These are phyloP conservation scores for Starmerella bacillaris DNA, from an alignment of 805 yeast genomes.

Conservation along the genomic window DNA sequence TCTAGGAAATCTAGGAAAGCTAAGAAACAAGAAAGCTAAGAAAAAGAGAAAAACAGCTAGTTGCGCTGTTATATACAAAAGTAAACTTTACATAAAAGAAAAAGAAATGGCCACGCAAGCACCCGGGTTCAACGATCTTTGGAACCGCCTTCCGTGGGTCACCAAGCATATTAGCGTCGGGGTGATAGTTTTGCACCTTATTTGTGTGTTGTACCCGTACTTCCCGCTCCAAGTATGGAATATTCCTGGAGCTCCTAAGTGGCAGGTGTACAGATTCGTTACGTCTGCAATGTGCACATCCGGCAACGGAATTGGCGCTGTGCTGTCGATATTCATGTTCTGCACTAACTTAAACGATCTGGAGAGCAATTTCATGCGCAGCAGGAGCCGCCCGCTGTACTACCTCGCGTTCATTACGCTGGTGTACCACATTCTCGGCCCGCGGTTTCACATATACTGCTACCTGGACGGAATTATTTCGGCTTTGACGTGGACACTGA, in stretches of 20 bases:
- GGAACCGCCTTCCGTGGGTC: slow-evolving; percentile 13
- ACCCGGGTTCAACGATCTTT: slow-evolving; percentile 8
- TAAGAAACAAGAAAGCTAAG: no score
- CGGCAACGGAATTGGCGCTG: slow-evolving; percentile 3
- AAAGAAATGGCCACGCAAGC: no score
- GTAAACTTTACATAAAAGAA: no score
- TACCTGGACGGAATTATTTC: slow-evolving; percentile 19
- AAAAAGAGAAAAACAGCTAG: no score
- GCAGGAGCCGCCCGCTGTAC: slow-evolving; percentile 7
- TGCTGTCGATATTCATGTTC: slow-evolving; percentile 7
- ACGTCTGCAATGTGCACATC: slow-evolving; percentile 9
- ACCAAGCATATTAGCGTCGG: slow-evolving; percentile 7
- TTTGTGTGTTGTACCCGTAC: slow-evolving; percentile 4
- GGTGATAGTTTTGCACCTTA: slow-evolving; percentile 2
- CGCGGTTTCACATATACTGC: slow-evolving; percentile 10
- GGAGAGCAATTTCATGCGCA: slow-evolving; percentile 7
- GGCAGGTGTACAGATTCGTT: slow-evolving; percentile 12
- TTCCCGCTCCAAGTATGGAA: slow-evolving; percentile 9
- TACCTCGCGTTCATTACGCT: slow-evolving; percentile 14
- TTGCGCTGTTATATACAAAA: no score
- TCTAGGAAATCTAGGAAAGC: no score
- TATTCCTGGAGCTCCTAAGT: slow-evolving; percentile 4
- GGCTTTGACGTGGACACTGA: slow-evolving; percentile 26
- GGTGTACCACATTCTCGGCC: slow-evolving; percentile 15
- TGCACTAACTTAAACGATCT: slow-evolving; percentile 4